Conservation (phyloP, 1,139 yeast genomes). For the Pichia sp. region DNA sequence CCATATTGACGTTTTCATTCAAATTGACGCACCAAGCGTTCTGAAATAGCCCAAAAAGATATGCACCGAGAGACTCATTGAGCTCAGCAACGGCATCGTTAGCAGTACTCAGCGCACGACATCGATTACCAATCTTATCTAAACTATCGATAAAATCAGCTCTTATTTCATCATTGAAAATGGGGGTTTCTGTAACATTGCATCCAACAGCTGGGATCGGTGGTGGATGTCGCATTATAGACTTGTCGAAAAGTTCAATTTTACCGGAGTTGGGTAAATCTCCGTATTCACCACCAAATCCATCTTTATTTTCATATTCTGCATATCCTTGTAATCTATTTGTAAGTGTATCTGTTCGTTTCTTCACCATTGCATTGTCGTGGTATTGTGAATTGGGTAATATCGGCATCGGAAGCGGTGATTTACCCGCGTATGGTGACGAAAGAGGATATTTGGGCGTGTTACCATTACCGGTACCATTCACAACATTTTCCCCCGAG, state of each 20-base stretch:
- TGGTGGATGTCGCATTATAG: neutral
- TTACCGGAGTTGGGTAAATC: no score
- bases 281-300: neutral
- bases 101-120: slow-evolving; percentile 39
- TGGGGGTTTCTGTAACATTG: slow-evolving; percentile 7
- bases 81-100: slow-evolving; percentile 48
- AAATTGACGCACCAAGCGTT: slow-evolving; percentile 65
- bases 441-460: slow-evolving; percentile 7
- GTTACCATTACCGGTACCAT: neutral
- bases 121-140: slow-evolving; percentile 36
- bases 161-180: slow-evolving; percentile 4
- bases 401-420: slow-evolving; percentile 12
- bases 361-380: slow-evolving; percentile 2
- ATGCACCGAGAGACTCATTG: slow-evolving; percentile 57
- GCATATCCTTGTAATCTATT: no score
- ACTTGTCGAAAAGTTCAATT: slow-evolving; percentile 8
- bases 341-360: neutral
- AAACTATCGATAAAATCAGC: slow-evolving; percentile 3
- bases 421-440: slow-evolving; percentile 14
- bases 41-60: slow-evolving; percentile 53
- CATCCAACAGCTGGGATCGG: slow-evolving; percentile 11
- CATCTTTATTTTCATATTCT: neutral
- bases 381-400: no score
- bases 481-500: no score
- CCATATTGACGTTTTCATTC: slow-evolving; percentile 34